A percentile compares a stretch with the other conserved stretches of the same genome.
phyloP scores from a whole-genome alignment of 805 yeast species.

The Yueomyces sinensis region DNA sequence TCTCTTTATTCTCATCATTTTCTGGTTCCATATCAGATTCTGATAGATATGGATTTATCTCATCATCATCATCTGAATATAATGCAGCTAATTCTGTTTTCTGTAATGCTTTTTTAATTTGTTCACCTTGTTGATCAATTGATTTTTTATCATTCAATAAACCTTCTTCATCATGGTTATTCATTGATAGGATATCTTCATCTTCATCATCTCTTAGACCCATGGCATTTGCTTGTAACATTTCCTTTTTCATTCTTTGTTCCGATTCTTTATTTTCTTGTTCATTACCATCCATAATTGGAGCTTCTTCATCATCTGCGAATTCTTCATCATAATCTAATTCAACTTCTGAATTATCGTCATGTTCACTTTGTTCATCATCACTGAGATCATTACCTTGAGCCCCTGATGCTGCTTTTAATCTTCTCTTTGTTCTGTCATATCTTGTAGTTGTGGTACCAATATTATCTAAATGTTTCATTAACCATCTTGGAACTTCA shows the following conservation, averaged over 20 bases:
- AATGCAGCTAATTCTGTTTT: constrained; percentile 72
- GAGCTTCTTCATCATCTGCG: constrained; percentile 98
- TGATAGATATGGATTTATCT: constrained; percentile 69
- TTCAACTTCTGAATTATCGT: constrained; percentile 79
- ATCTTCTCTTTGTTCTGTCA: constrained; percentile 32
- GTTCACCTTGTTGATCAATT: constrained; percentile 84
- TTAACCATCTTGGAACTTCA: constrained; percentile 83
- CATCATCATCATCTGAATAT: constrained; percentile 76
- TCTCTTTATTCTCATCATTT: constrained; percentile 25
- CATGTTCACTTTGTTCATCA: constrained; percentile 31
- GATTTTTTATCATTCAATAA: constrained; percentile 63
- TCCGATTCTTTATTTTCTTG: constrained; percentile 90
- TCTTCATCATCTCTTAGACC: constrained; percentile 46
- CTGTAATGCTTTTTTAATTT: constrained; percentile 68
- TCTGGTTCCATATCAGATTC: constrained; percentile 58
- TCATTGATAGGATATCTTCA: constrained; percentile 13
- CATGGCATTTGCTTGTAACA: constrained; percentile 70
- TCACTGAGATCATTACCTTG: constrained; percentile 33
- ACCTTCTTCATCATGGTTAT: constrained; percentile 34
- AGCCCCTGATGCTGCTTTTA: constrained; percentile 35
- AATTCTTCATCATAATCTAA: constrained; percentile 93
- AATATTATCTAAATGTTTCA: constrained; percentile 72
- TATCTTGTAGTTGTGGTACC: constrained; percentile 39
- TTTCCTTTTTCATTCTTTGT: constrained; percentile 67
- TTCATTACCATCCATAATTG: constrained; percentile 89